Evolutionary conservation across 106 monocot species (phyloP).

Genomic region (Dendrobium catenatum): DNA sequence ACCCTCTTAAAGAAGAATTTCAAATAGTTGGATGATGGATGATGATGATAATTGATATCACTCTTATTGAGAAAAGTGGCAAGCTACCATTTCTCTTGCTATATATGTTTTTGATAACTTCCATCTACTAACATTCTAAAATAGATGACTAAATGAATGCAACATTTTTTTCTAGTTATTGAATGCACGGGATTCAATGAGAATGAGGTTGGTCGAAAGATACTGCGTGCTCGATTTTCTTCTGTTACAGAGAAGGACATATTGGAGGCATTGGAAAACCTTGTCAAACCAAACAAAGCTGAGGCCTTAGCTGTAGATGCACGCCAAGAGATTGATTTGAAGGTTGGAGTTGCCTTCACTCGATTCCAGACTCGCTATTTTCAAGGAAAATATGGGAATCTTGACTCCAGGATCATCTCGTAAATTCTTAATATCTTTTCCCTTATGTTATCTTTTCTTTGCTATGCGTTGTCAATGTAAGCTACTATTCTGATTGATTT

Average conservation of each 20-base stretch:
- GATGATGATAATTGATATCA: background rate
- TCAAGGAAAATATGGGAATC: conserved; percentile 98
- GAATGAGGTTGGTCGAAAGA: conserved; percentile 42
- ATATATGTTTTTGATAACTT: background rate
- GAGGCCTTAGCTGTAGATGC: conserved; percentile 95
- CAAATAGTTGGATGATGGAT: background rate
- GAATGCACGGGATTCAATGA: conserved; percentile 76
- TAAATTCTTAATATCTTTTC: conserved; percentile 20
- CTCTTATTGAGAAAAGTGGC: background rate
- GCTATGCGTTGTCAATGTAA: background rate
- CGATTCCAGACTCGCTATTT: conserved; percentile 97
- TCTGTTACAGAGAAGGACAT: conserved; percentile 94
- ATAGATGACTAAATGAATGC: background rate
- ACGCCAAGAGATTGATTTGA: conserved; percentile 97
- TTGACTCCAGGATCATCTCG: conserved; percentile 97
- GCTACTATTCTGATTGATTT: background rate
- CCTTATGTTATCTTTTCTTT: background rate
- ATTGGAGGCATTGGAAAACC: conserved; percentile 73
- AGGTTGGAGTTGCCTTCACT: conserved; percentile 97
- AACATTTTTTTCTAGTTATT: conserved; percentile 53
- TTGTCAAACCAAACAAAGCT: conserved; percentile 78
- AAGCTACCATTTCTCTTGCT: background rate
- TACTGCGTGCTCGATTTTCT: conserved; percentile 87
- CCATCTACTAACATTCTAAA: no score
- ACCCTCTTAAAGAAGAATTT: background rate